Evolutionary conservation across 225 moss, liverwort and hornwort species (phyloP).

Genomic region (Thuidium tamariscinum): DNA sequence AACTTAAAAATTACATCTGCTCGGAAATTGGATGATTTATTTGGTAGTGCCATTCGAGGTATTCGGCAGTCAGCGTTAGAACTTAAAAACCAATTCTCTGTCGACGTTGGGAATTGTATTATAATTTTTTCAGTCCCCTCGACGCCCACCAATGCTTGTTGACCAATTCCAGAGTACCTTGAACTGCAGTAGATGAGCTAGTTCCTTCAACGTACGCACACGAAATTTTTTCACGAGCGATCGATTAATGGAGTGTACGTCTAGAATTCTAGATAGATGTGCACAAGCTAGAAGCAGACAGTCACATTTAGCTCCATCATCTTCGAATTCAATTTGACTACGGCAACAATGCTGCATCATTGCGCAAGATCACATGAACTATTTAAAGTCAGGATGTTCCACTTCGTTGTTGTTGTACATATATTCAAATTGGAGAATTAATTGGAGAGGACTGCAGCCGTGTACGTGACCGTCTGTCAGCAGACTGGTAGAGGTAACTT

Average conservation of each 20-base stretch:
- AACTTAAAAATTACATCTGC: no score
- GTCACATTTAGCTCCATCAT: neutral
- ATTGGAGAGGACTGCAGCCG: neutral
- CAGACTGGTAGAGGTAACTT: neutral
- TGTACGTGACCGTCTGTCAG: neutral
- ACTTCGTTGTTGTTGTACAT: neutral
- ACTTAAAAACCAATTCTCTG: neutral
- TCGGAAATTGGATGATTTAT: neutral
- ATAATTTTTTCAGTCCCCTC: neutral
- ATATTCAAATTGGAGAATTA: neutral
- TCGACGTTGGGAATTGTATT: neutral
- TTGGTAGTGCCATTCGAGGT: neutral
- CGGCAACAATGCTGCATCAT: neutral
- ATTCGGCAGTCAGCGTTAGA: neutral
- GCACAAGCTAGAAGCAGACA: neutral
- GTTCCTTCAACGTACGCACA: neutral
- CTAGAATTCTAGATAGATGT: neutral
- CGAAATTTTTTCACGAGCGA: neutral
- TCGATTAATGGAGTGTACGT: neutral
- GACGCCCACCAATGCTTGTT: neutral
- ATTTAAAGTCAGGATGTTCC: neutral
- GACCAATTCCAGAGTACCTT: neutral
- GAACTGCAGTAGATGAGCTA: neutral
- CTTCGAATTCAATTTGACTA: neutral
- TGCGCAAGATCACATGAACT: neutral